Conservation (phyloP, 2,329 filamentous ascomycete genomes). For the Colletotrichum sp. region DNA sequence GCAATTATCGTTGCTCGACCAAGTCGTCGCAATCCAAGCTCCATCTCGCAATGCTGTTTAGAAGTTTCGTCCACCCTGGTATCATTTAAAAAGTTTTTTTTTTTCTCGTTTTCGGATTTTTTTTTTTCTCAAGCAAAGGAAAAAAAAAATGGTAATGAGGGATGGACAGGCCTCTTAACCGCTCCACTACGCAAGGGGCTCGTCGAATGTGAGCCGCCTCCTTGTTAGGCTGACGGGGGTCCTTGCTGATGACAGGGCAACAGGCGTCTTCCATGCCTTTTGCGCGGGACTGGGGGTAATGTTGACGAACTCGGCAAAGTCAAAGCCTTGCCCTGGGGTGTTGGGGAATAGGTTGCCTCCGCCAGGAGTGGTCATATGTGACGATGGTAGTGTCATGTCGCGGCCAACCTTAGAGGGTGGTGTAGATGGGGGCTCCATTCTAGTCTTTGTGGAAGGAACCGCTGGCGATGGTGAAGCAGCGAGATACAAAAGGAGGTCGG, state of each 20-base stretch:
- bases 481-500: conserved; percentile 81
- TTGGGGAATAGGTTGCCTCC: conserved; percentile 72
- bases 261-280: conserved; percentile 84
- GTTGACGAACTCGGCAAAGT: conserved; percentile 97
- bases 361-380: conserved; percentile 87
- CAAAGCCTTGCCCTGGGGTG: conserved; percentile 84
- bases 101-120: not conserved
- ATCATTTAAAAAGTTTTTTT: not conserved
- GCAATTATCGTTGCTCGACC: not conserved
- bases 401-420: conserved; percentile 69
- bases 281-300: conserved; percentile 96
- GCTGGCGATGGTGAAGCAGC: conserved; percentile 91
- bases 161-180: not conserved
- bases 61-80: not conserved
- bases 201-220: conserved; percentile 83
- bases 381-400: conserved; percentile 76
- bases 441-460: conserved; percentile 54
- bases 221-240: conserved; percentile 72
- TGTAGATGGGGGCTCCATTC: conserved; percentile 76
- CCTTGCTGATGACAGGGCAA: conserved; percentile 54
- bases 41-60: not conserved
- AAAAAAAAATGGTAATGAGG: not conserved
- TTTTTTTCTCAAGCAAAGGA: not conserved
- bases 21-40: not conserved
- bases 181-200: conserved; percentile 56